Base-by-base conservation (phyloP, 805 yeast genomes). In the Candida cerambycidarum region DNA sequence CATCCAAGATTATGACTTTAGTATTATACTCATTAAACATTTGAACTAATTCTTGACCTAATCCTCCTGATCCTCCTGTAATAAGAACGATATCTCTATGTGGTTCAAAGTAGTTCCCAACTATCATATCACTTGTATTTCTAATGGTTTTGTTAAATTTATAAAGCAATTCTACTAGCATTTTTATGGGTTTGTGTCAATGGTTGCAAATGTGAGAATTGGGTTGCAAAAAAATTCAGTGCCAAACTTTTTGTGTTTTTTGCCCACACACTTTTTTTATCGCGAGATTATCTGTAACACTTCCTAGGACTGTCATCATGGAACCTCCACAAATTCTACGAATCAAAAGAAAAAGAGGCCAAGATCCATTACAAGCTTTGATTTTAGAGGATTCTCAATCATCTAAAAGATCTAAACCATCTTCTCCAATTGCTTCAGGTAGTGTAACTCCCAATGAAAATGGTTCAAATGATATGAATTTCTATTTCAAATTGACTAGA, bases 291-390 rank as follows among this genome's bases (percentile, higher is more conserved):
- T 29, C 14, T n/a, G n/a, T 8, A 11, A 12, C 14, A n/a, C n/a
- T n/a, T n/a, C n/a, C n/a, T n/a, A n/a, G n/a, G 23, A 21, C 23
- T 8, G 8, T 21, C 18, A 29, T 27, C 5, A 41, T 41, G 44
- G 44, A 41, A 25, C 69, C 69, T 10, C 95, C 95, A 1, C 77
- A 76, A 41, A 71, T 85, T 18, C 81, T 92, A 32, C 76, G 97
- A 45, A 85, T 92, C 58, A 92, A 93, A 63, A 76, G 98, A 45
- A 84, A 85, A 56, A 74, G 97, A 46, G 82, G 80, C 41, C 93
- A 89, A 55, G 97, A 88, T 52, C 96, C 97, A 2, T 71, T 92
- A 17, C 89, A 86, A 52, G 96, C 97, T 1, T 71, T 90, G 54
- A 64, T 78, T 8, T 53, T 78, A 19, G 80, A 76, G 39, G 70